Evolutionary conservation across 306 rosid genomes (phyloP).

Genomic region (Heteromeles arbutifolia): DNA sequence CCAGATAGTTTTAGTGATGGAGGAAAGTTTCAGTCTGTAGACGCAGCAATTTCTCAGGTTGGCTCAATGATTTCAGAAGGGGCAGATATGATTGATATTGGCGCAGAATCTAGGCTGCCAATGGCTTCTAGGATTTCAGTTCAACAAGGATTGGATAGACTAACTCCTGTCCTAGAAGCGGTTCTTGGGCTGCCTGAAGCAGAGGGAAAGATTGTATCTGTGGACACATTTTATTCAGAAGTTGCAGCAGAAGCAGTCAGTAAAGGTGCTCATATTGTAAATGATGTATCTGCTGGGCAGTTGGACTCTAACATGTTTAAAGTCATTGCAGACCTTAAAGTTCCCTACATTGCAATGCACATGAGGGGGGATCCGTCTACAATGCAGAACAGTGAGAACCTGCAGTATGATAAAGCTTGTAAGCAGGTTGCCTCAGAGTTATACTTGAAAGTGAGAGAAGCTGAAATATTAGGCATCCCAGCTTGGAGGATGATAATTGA

Average conservation of each 20-base stretch:
- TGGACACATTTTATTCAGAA: constrained; percentile 76
- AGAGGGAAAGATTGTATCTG: constrained; percentile 70
- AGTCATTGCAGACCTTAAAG: constrained; percentile 73
- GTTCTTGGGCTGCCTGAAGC: constrained; percentile 58
- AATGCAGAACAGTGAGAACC: constrained; percentile 65
- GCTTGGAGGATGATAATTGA: constrained; percentile 85
- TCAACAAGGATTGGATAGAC: constrained; percentile 66
- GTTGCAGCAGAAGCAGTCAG: constrained; percentile 81
- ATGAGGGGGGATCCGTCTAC: constrained; percentile 87
- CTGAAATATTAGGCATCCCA: constrained; percentile 76
- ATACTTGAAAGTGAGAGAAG: constrained; percentile 44
- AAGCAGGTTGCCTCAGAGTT: constrained; percentile 66
- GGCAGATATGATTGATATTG: constrained; percentile 86
- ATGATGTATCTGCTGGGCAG: constrained; percentile 68
- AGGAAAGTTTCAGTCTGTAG: constrained; percentile 57
- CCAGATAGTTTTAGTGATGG: constrained; percentile 97
- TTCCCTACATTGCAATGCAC: constrained; percentile 91
- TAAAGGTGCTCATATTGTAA: constrained; percentile 78
- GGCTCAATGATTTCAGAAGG: constrained; percentile 71
- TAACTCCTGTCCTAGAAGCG: constrained; percentile 77
- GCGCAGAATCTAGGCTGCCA: constrained; percentile 86
- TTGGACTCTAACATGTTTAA: constrained; percentile 64
- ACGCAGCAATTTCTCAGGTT: constrained; percentile 66
- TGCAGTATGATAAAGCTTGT: constrained; percentile 65
- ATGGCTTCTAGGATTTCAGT: constrained; percentile 57